Evolutionary conservation across 805 yeast genomes (phyloP).

Genomic region (Tetrapisispora iriomotensis): DNA sequence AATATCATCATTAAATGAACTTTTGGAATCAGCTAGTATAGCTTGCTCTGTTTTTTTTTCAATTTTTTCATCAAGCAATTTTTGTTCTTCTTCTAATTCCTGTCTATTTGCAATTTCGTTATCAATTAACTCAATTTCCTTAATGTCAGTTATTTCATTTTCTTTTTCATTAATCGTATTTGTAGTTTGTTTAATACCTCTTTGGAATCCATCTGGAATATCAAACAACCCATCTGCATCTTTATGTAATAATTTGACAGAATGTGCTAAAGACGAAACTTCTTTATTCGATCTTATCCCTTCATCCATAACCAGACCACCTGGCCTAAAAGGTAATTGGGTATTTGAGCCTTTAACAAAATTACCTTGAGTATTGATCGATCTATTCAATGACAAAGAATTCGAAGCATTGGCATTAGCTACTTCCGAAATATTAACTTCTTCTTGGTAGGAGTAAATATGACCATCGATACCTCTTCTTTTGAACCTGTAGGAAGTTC

Average conservation of each 20-base stretch:
- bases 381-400: slow-evolving; percentile 64
- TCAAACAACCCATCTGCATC: slow-evolving; percentile 72
- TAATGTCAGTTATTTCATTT: slow-evolving; percentile 14
- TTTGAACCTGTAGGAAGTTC: slow-evolving; percentile 58
- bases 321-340: slow-evolving; percentile 86
- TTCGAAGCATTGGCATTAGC: slow-evolving; percentile 48
- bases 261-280: slow-evolving; percentile 16
- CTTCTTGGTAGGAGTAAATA: slow-evolving; percentile 56
- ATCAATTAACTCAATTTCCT: slow-evolving; percentile 24
- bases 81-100: slow-evolving; percentile 31
- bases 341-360: slow-evolving; percentile 60
- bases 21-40: slow-evolving; percentile 7
- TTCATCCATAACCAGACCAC: slow-evolving; percentile 47
- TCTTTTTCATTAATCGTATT: slow-evolving; percentile 11
- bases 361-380: slow-evolving; percentile 51
- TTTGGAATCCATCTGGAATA: slow-evolving; percentile 66
- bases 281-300: slow-evolving; percentile 9
- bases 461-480: slow-evolving; percentile 69
- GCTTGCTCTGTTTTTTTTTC: slow-evolving; percentile 4
- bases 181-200: slow-evolving; percentile 46
- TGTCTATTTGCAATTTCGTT: slow-evolving; percentile 26
- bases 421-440: slow-evolving; percentile 38
- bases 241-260: slow-evolving; percentile 41
- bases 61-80: slow-evolving; percentile 12
- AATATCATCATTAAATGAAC: slow-evolving; percentile 22